Evolutionary conservation across 805 yeast species (phyloP).

Genomic region (Spathaspora gorwiae): DNA sequence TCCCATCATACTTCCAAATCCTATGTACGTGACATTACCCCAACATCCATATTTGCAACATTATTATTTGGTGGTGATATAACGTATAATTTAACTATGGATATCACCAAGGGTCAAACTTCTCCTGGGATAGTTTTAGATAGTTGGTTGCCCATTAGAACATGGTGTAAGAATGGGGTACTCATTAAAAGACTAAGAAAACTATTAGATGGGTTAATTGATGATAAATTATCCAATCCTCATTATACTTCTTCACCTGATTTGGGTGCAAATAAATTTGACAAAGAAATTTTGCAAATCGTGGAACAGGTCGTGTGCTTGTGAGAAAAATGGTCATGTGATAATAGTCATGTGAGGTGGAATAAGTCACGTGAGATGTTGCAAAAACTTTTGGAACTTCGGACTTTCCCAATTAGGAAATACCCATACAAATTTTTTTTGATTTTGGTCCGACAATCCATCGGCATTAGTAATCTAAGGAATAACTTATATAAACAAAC

Average conservation of each 20-base stretch:
- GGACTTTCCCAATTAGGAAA: not conserved
- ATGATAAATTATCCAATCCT: conserved; percentile 47
- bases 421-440: no score
- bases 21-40: conserved; percentile 73
- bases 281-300: conserved; percentile 18
- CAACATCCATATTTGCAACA: conserved; percentile 66
- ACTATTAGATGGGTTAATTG: conserved; percentile 64
- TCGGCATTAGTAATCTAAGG: no score
- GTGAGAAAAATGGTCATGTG: not conserved
- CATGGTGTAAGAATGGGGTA: conserved; percentile 94
- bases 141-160: conserved; percentile 82
- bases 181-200: conserved; percentile 65
- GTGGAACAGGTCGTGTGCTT: conserved; percentile 13
- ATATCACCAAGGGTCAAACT: conserved; percentile 41
- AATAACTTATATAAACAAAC: no score
- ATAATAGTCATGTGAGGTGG: no score
- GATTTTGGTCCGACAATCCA: no score
- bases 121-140: conserved; percentile 85
- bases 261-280: not conserved
- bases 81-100: conserved; percentile 47
- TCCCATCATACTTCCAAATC: conserved; percentile 64
- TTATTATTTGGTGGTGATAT: conserved; percentile 79
- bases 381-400: not conserved
- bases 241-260: conserved; percentile 7
- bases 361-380: not conserved